A percentile compares a stretch with the other conserved stretches of the same genome.
phyloP scores from a whole-genome alignment of 2,329 filamentous ascomycete genomes.

The Botrytis galanthina region DNA sequence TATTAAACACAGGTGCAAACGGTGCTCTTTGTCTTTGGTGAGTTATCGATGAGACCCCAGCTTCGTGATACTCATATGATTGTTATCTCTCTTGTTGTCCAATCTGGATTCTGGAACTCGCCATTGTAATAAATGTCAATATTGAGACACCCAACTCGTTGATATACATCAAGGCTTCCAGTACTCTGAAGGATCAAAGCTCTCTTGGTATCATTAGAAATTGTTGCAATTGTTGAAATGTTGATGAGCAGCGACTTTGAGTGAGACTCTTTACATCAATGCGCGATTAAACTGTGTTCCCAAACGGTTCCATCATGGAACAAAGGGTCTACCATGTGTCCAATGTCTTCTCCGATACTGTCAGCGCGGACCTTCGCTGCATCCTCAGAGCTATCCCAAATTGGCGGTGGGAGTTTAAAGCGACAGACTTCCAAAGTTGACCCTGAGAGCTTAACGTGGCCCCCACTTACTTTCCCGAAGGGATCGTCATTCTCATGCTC shows the following conservation, averaged over 20 bases:
- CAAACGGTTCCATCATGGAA: no score
- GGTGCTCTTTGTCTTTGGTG: no score
- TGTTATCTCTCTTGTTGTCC: background rate
- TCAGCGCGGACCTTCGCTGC: no score
- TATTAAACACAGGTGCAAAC: background rate
- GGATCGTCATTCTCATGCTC: background rate
- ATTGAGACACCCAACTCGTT: background rate
- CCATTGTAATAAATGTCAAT: no score
- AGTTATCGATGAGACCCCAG: no score
- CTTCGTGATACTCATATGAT: background rate
- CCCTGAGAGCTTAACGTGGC: background rate
- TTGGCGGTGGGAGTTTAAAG: accelerated
- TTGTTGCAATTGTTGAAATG: no score
- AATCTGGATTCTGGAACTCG: background rate
- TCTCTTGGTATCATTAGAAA: accelerated
- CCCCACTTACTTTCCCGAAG: accelerated
- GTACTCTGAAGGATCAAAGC: background rate
- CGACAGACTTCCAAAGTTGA: accelerated
- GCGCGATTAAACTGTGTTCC: no score
- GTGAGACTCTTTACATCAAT: no score
- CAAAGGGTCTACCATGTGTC: no score
- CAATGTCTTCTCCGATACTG: no score
- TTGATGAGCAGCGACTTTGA: no score
- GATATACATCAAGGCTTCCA: background rate
- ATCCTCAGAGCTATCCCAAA: no score